Evolutionary conservation across 208 protist genomes (phyloP).

Genomic region (Strigomonas galati): DNA sequence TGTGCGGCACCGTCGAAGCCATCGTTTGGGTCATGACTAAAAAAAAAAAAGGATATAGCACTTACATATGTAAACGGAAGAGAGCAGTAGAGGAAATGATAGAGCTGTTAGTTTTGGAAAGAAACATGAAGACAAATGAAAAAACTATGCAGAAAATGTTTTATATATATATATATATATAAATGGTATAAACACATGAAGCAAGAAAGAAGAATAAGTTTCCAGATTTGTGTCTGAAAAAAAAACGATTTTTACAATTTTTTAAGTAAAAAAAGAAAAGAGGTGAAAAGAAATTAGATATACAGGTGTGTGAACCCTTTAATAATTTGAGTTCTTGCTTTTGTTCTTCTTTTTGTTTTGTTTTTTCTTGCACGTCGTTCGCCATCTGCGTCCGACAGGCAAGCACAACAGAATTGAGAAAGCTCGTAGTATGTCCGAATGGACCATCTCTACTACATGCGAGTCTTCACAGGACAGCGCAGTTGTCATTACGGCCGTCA

Average conservation of each 20-base stretch:
- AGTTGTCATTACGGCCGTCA: no score
- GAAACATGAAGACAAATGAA: constrained; percentile 2
- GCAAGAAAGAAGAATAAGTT: constrained; percentile 10
- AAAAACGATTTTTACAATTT: neutral
- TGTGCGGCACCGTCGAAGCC: no score
- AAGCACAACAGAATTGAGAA: no score
- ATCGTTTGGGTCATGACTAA: no score
- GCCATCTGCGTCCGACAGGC: no score
- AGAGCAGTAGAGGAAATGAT: neutral
- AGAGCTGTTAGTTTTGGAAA: constrained; percentile 9
- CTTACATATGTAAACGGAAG: no score
- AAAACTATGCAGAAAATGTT: neutral
- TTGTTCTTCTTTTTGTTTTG: constrained; percentile 8
- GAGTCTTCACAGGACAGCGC: no score
- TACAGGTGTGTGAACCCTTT: neutral
- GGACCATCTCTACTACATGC: no score
- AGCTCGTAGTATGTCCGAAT: no score
- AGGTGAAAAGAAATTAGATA: constrained; percentile 8
- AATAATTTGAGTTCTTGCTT: neutral
- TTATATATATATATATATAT: neutral
- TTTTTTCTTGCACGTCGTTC: constrained; percentile 11
- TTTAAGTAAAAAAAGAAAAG: neutral
- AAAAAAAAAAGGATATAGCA: neutral
- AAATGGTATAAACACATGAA: no score
- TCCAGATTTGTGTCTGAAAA: neutral